These are phyloP conservation scores for Albatrellus ellisii DNA, from an alignment of 768 basidiomycete genomes.

Conservation along the genomic window DNA sequence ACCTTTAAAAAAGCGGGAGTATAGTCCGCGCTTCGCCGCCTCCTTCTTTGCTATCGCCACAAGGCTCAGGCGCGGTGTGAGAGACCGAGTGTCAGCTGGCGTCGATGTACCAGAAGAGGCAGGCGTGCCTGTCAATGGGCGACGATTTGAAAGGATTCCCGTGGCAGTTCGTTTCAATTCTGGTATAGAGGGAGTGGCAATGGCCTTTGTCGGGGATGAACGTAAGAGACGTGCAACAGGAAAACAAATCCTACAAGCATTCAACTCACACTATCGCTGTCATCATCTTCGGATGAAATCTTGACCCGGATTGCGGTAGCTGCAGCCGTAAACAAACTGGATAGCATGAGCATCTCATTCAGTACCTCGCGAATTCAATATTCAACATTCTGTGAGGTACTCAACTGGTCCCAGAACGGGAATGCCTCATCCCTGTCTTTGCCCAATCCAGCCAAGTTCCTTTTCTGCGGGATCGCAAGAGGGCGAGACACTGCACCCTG, in stretches of 20 bases:
- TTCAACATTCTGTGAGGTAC: no score
- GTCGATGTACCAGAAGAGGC: slow-evolving; percentile 26
- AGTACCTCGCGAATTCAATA: background rate
- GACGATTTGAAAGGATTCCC: slow-evolving; percentile 63
- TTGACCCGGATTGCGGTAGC: slow-evolving; percentile 74
- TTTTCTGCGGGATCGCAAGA: slow-evolving; percentile 71
- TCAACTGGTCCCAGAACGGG: slow-evolving; percentile 95
- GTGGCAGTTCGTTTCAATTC: slow-evolving; percentile 49
- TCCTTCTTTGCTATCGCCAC: slow-evolving; percentile 62
- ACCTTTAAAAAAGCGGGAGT: slow-evolving; percentile 73
- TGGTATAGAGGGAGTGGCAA: slow-evolving; percentile 9
- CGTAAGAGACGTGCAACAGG: background rate
- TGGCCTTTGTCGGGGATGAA: slow-evolving; percentile 10
- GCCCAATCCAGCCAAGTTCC: slow-evolving; percentile 73
- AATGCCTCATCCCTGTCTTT: slow-evolving; percentile 93
- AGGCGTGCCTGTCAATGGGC: slow-evolving; percentile 38
- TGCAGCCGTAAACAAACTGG: slow-evolving; percentile 69
- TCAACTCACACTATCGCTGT: slow-evolving; percentile 28
- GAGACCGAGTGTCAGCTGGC: slow-evolving; percentile 27
- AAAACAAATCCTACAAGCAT: background rate
- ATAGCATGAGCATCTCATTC: background rate
- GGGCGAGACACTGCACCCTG: slow-evolving; percentile 69
- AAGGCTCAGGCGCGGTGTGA: slow-evolving; percentile 31
- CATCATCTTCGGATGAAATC: slow-evolving; percentile 19
- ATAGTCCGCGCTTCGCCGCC: slow-evolving; percentile 62